These are phyloP conservation scores for Yueomyces sp. DNA, from an alignment of 805 yeast genomes.

Conservation along the genomic window DNA sequence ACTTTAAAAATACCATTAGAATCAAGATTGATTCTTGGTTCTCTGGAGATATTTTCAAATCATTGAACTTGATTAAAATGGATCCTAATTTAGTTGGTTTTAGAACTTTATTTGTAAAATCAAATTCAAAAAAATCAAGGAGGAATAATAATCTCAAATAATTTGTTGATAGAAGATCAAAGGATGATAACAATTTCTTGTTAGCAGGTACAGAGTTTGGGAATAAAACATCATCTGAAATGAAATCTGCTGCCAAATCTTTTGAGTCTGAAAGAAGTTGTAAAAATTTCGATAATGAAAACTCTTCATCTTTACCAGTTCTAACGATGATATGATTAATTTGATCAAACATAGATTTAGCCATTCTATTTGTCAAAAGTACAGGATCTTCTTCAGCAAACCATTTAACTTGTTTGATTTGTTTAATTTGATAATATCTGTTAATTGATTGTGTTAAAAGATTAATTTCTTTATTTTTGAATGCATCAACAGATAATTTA, in stretches of 20 bases:
- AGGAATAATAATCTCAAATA: slow-evolving; percentile 40
- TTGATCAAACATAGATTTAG: slow-evolving; percentile 38
- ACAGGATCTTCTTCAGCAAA: slow-evolving; percentile 29
- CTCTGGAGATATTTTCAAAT: slow-evolving; percentile 19
- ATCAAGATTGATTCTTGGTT: slow-evolving; percentile 32
- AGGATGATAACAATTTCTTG: slow-evolving; percentile 27
- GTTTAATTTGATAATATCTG: slow-evolving; percentile 74
- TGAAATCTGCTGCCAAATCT: slow-evolving; percentile 23
- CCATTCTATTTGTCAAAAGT: slow-evolving; percentile 37
- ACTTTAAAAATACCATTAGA: slow-evolving; percentile 33
- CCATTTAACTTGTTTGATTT: slow-evolving; percentile 43
- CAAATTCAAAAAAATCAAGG: slow-evolving; percentile 32
- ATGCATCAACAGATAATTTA: slow-evolving; percentile 29
- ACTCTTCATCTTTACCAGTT: slow-evolving; percentile 12
- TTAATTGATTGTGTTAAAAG: slow-evolving; percentile 59
- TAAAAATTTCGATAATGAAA: slow-evolving; percentile 18
- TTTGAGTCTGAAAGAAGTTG: slow-evolving; percentile 12
- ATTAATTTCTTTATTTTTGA: slow-evolving; percentile 51
- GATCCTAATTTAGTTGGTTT: slow-evolving; percentile 40
- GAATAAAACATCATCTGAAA: slow-evolving; percentile 19
- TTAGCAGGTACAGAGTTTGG: slow-evolving; percentile 20
- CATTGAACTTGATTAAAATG: slow-evolving; percentile 26
- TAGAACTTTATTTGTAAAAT: slow-evolving; percentile 23
- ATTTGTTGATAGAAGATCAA: slow-evolving; percentile 46
- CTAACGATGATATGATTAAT: slow-evolving; percentile 24